Conservation (phyloP, 192 early-diverging fungal species). For the Thoreauomyces humboldtii region DNA sequence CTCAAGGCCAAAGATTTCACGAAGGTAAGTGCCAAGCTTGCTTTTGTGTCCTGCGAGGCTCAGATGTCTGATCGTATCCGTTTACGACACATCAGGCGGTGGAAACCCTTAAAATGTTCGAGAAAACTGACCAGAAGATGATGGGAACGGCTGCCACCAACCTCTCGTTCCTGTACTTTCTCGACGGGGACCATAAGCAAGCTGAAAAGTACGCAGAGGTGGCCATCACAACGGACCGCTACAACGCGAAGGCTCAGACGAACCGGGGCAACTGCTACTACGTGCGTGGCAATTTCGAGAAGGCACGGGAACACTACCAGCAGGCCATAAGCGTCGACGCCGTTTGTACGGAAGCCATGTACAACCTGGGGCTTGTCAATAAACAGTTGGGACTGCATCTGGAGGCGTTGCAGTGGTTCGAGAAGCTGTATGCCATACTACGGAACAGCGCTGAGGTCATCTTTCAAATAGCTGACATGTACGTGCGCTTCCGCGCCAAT, state of each 20-base stretch:
- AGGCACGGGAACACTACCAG: slow-evolving; percentile 52
- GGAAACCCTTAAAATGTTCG: slow-evolving; percentile 53
- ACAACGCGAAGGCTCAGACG: slow-evolving; percentile 60
- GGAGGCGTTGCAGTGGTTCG: slow-evolving; percentile 53
- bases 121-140: slow-evolving; percentile 55
- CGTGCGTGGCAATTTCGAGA: slow-evolving; percentile 34
- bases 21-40: slow-evolving; percentile 23
- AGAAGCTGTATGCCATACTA: slow-evolving; percentile 57
- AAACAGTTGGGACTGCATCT: slow-evolving; percentile 40
- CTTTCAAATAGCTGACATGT: slow-evolving; percentile 62
- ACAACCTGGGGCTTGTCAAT: slow-evolving; percentile 52
- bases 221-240: slow-evolving; percentile 52
- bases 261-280: slow-evolving; percentile 52
- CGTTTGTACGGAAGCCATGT: slow-evolving; percentile 59
- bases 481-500: neutral
- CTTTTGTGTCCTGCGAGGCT: too few species aligned
- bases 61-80: too few species aligned
- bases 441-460: slow-evolving; percentile 58
- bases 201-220: slow-evolving; percentile 55
- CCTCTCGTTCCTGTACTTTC: slow-evolving; percentile 54
- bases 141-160: slow-evolving; percentile 60
- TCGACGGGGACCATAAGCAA: slow-evolving; percentile 53
- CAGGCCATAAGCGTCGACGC: slow-evolving; percentile 57
- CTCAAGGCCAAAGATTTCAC: slow-evolving; percentile 53
- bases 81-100: too few species aligned